Evolutionary conservation across 2,329 filamentous ascomycete genomes (phyloP), one percentile per base, ranked within the genome.

Genomic region (Corynespora cassiicola): DNA sequence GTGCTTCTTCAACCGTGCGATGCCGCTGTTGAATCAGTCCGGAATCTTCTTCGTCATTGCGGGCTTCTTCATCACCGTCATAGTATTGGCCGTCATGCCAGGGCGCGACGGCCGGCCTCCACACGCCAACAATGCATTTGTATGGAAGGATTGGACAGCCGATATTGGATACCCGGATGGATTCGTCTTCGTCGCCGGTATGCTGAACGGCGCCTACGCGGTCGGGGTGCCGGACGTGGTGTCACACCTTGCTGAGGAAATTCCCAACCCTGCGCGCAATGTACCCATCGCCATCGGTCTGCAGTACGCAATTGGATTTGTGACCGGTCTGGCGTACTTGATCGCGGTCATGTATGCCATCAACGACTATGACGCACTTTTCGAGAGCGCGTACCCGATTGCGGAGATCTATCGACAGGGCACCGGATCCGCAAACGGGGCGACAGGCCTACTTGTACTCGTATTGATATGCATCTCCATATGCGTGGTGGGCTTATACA

Each of bases 171-270:
- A 53, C 11, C 72, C 66, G 31, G 70, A 77, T 24, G 81, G 80
- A 11, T 76, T 85, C 5, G 80, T 79, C 1, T 85, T 85, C 46
- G 61, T 85, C 14, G 67, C 78, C 1, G 82, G 82, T n/a, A 81
- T 85, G 49, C 71, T 86, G 15, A 87, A 87, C 53, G 84, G 82
- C 9, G 83, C 84, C 2, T 87, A 80, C 54, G 78, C 79, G 26
- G 78, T 87, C 7, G 84, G 83, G 3, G 78, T 79, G 0, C 77
- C 81, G 1, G 84, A 87, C 53, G 41, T 40, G 8, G 51, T 49
- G 23, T 54, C 81, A 1, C 84, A 87, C 56, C 62, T 86, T 30
- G 79, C 82, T 0, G 83, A 87, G 29, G 55, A 59, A 30, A 32
- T 56, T 7, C 63, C 63, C 2, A 45, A 57, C 15, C 63, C 63